These are phyloP conservation scores for Paspalum vaginatum DNA, from an alignment of 176 grass and related monocot species.

Conservation along the genomic window DNA sequence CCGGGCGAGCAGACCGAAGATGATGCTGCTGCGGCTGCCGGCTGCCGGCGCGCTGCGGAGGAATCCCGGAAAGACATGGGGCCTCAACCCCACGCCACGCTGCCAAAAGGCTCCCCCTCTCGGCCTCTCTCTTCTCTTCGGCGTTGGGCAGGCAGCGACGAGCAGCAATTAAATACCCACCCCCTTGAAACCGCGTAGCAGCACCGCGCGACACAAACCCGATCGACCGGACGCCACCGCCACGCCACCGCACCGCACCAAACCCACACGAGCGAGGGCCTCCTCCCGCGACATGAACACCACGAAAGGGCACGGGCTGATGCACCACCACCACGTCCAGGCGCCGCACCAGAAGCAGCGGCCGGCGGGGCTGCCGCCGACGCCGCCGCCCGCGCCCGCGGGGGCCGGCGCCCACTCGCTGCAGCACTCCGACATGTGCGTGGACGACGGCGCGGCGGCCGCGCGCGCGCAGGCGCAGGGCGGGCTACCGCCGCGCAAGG, in stretches of 20 bases:
- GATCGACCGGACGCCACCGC: not conserved
- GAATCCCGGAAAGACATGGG: conserved; percentile 44
- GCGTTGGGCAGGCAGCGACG: conserved; percentile 3
- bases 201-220: conserved; percentile 24
- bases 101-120: conserved; percentile 14
- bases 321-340: conserved; percentile 49
- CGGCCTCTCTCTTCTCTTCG: not conserved
- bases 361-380: conserved; percentile 64
- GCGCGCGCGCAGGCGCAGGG: conserved; percentile 6
- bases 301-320: conserved; percentile 57
- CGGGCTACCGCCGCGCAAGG: conserved; percentile 64
- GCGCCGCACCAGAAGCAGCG: conserved; percentile 31
- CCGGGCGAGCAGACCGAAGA: conserved; percentile 46
- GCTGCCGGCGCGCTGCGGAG: conserved; percentile 40
- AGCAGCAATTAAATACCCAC: conserved; percentile 52
- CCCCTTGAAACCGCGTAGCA: conserved; percentile 51
- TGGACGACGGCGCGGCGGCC: conserved; percentile 48
- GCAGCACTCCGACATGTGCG: conserved; percentile 53
- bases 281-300: conserved; percentile 46
- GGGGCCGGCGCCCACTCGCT: conserved; percentile 33
- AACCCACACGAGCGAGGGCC: not conserved
- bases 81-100: conserved; percentile 29
- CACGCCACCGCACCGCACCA: not conserved
- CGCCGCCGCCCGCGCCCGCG: conserved; percentile 43
- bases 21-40: conserved; percentile 38